Evolutionary conservation across 2,329 filamentous ascomycete genomes (phyloP).

Genomic region (Trichophyton equinum): DNA sequence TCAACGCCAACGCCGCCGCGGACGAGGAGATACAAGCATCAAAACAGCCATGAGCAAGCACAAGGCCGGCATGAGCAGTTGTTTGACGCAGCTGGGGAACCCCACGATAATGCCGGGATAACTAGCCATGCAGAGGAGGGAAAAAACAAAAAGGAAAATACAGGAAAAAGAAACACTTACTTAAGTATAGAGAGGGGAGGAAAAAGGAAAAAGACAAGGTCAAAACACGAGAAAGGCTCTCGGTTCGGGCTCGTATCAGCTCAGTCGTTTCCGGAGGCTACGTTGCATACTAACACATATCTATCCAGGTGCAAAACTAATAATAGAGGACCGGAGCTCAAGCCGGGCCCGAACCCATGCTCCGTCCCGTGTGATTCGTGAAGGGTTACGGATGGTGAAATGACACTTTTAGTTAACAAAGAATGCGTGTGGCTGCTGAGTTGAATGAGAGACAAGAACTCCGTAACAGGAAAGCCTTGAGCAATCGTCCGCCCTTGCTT

Average conservation of each 20-base stretch:
- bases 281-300: not conserved
- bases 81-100: not conserved
- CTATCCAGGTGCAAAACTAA: not conserved
- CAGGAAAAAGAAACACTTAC: not conserved
- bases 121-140: not conserved
- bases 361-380: not conserved
- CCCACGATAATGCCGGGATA: not conserved
- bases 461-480: not conserved
- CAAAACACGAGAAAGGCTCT: not conserved
- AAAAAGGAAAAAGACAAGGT: not conserved
- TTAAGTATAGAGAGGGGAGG: no score
- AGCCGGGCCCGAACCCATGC: slow-evolving; percentile 1
- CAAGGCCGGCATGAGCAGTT: not conserved
- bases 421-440: not conserved
- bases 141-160: not conserved
- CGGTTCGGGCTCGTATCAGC: not conserved
- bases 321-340: not conserved
- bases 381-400: not conserved
- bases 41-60: not conserved
- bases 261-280: not conserved
- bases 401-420: not conserved
- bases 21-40: not conserved
- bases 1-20: not conserved
- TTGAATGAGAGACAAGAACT: not conserved
- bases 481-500: not conserved